These are phyloP conservation scores for Aspergillus phoenicis DNA, from an alignment of 2,329 filamentous ascomycete genomes.

Conservation along the genomic window DNA sequence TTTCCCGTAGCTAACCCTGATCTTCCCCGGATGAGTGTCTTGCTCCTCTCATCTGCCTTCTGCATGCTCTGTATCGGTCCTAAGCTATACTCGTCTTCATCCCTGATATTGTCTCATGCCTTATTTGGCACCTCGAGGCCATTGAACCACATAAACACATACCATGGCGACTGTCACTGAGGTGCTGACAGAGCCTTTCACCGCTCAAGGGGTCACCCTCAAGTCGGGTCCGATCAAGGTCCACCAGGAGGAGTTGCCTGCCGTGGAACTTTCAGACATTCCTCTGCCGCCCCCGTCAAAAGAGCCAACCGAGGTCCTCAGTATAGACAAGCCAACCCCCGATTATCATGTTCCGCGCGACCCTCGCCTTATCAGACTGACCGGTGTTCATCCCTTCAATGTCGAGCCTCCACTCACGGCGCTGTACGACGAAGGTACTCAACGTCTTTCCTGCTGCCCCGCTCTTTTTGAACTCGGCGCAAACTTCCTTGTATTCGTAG, in stretches of 20 bases:
- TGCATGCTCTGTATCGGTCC: neutral
- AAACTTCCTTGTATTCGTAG: neutral
- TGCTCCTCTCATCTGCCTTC: neutral
- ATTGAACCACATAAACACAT: neutral
- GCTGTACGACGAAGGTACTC: constrained; percentile 65
- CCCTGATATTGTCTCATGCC: neutral
- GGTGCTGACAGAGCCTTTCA: constrained; percentile 22
- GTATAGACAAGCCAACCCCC: constrained; percentile 79
- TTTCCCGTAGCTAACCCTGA: neutral
- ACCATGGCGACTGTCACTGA: constrained; percentile 33
- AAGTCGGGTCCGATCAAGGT: constrained; percentile 28
- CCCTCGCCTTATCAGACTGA: constrained; percentile 78
- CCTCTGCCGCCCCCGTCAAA: constrained; percentile 69
- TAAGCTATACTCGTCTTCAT: neutral
- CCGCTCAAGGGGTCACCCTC: constrained; percentile 18
- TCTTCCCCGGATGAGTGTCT: neutral
- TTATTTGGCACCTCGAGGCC: neutral
- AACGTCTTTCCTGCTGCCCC: neutral
- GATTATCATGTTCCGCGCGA: constrained; percentile 81
- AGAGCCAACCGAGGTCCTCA: constrained; percentile 62
- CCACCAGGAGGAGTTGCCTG: constrained; percentile 30
- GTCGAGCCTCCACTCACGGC: constrained; percentile 79
- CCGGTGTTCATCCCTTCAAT: constrained; percentile 89
- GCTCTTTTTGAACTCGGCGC: neutral
- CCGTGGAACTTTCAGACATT: constrained; percentile 47